Evolutionary conservation across 2,329 filamentous ascomycete genomes (phyloP).

Genomic region (Penicillium janthinellum): DNA sequence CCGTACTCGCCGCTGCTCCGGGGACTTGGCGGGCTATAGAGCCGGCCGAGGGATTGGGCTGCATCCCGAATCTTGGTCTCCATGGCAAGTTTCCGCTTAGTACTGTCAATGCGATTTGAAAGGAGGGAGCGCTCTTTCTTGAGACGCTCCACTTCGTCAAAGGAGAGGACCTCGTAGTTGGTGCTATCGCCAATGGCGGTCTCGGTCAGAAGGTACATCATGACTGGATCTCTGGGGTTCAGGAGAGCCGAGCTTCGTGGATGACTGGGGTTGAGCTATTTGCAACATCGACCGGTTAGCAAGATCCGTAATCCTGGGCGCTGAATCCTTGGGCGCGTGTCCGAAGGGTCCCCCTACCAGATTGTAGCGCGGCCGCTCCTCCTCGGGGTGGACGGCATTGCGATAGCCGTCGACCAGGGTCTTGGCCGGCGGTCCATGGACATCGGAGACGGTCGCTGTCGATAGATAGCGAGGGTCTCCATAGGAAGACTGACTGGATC

Average conservation of each 20-base stretch:
- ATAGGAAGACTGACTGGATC: constrained; percentile 46
- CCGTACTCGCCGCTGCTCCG: constrained; percentile 49
- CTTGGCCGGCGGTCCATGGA: constrained; percentile 43
- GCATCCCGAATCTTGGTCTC: constrained; percentile 96
- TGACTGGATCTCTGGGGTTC: constrained; percentile 62
- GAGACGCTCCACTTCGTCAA: constrained; percentile 86
- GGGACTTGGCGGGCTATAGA: constrained; percentile 70
- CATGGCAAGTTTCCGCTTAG: constrained; percentile 78
- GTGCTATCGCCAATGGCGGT: constrained; percentile 89
- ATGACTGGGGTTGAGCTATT: constrained; percentile 55
- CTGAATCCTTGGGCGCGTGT: background rate
- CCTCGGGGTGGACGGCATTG: constrained; percentile 58
- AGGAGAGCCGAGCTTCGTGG: constrained; percentile 42
- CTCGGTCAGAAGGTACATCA: constrained; percentile 89
- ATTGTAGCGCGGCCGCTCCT: constrained; percentile 58
- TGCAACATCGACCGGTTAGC: background rate
- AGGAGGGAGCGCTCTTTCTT: constrained; percentile 83
- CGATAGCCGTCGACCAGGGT: constrained; percentile 62
- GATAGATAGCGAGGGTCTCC: constrained; percentile 44
- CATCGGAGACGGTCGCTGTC: constrained; percentile 35
- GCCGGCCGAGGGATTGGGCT: constrained; percentile 77
- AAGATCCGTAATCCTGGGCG: background rate
- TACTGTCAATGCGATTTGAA: constrained; percentile 75
- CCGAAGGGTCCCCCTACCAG: constrained; percentile 51
- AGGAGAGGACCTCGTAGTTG: constrained; percentile 79